phyloP scores from a whole-genome alignment of 2,329 filamentous ascomycete genomes.

The Exophiala dermatitidis region DNA sequence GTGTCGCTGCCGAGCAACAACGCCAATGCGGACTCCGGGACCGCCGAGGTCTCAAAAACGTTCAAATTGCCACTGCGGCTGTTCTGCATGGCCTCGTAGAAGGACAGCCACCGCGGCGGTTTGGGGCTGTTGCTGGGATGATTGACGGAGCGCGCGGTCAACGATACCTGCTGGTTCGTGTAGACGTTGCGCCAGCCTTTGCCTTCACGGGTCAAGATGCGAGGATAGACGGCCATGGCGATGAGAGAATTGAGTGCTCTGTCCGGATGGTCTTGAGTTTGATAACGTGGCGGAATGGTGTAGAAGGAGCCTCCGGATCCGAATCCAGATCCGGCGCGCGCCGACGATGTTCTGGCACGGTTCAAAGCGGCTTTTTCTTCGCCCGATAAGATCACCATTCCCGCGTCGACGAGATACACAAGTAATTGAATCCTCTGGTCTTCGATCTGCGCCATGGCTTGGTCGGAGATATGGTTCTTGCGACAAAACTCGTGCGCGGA shows the following conservation, averaged over 20 bases:
- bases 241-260: constrained; percentile 71
- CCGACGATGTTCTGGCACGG: constrained; percentile 6
- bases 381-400: constrained; percentile 61
- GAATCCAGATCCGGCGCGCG: not conserved
- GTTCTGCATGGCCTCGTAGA: constrained; percentile 96
- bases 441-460: constrained; percentile 84
- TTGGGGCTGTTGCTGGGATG: constrained; percentile 11
- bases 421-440: constrained; percentile 90
- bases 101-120: constrained; percentile 71
- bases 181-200: constrained; percentile 86
- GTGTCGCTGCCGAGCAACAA: constrained; percentile 79
- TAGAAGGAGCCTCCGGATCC: constrained; percentile 70
- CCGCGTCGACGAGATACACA: constrained; percentile 75
- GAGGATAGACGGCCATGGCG: constrained; percentile 93
- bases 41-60: constrained; percentile 77
- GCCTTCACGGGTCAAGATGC: constrained; percentile 73
- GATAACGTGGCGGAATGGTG: constrained; percentile 66
- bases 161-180: constrained; percentile 82
- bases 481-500: constrained; percentile 80
- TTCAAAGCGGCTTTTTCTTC: constrained; percentile 14
- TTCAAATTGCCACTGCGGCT: constrained; percentile 66
- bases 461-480: constrained; percentile 87
- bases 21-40: constrained; percentile 73
- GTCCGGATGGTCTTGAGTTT: constrained; percentile 64
- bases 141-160: constrained; percentile 87